Evolutionary conservation across 2,329 filamentous ascomycete genomes (phyloP), one percentile per base, ranked within the genome.

Genomic region (Colletotrichum truncatum): DNA sequence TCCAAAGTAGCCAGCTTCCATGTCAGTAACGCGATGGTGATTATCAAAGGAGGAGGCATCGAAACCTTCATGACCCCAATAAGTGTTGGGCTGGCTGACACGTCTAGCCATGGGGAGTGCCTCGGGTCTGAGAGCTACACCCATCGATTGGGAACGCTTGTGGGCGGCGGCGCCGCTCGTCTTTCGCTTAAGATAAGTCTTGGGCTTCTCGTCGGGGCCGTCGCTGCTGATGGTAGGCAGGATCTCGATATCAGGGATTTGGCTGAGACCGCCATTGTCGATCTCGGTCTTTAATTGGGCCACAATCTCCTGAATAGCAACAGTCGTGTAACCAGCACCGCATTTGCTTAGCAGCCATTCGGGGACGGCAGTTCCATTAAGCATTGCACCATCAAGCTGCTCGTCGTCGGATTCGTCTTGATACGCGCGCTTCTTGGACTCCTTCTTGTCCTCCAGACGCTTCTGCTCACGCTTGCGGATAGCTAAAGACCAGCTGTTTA

Each of bases 381-480:
- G 64, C 43, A 76, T 69, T 2, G 75, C 72, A 12, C 74, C 68
- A 3, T 72, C 73, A 1, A 75, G 74, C 21, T 73, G 76, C 26
- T 77, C 77, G 11, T 78, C 76, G 5, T 72, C 71, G 25, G 67
- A 67, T 36, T 71, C 70, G 12, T 69, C 61, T 18, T 68, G 65
- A 16, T 66, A 68, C 14, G 63, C 68, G 32, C 74, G 75, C 69
- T 77, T 80, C 64, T 70, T 75, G 45, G 70, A 71, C 3, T 72
- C 71, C 63, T 71, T 75, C 73, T 77, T 73, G 53, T 80, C 78
- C 65, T 83, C 81, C 7, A 88, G 77, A 4, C 88, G 84, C 69
- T 85, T 82, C 71, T 88, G 82, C 73, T 92, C 89, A 12, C 90
- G 86, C 77, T 90, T 90, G 45, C 89, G 84, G 49, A 90, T 82